Evolutionary conservation across 257 asterid genomes (phyloP).

Genomic region (Cordia subcordata): DNA sequence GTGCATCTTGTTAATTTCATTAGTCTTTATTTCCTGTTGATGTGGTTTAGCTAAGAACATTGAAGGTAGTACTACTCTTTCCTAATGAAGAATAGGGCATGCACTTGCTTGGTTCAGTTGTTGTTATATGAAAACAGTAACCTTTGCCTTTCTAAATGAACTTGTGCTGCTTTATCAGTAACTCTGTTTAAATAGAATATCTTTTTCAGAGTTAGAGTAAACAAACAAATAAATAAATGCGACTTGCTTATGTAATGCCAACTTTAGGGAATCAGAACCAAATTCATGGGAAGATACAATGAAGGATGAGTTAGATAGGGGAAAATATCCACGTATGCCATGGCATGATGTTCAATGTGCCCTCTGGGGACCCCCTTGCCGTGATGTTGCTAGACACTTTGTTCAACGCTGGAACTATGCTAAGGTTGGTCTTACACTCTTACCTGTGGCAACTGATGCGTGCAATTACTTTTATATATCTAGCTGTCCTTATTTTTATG

Average conservation of each 20-base stretch:
- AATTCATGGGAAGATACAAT: slow-evolving; percentile 93
- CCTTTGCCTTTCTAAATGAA: neutral
- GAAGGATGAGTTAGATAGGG: slow-evolving; percentile 83
- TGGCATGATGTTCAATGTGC: slow-evolving; percentile 99
- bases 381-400: slow-evolving; percentile 92
- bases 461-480: neutral
- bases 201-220: no score
- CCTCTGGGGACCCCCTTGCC: slow-evolving; percentile 95
- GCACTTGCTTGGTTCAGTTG: no score
- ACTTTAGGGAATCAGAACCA: slow-evolving; percentile 90
- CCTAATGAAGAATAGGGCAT: no score
- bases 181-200: no score
- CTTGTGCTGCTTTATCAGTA: neutral
- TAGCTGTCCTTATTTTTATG: neutral
- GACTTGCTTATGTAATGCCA: slow-evolving; percentile 18
- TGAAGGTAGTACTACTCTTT: no score
- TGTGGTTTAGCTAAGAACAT: no score
- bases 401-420: slow-evolving; percentile 99
- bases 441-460: neutral
- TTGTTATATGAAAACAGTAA: neutral
- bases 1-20: no score
- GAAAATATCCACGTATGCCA: slow-evolving; percentile 89
- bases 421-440: slow-evolving; percentile 59
- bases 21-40: no score
- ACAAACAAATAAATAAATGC: neutral